Conservation (phyloP, 2,329 filamentous ascomycete genomes). For the Fusarium sublunatum region DNA sequence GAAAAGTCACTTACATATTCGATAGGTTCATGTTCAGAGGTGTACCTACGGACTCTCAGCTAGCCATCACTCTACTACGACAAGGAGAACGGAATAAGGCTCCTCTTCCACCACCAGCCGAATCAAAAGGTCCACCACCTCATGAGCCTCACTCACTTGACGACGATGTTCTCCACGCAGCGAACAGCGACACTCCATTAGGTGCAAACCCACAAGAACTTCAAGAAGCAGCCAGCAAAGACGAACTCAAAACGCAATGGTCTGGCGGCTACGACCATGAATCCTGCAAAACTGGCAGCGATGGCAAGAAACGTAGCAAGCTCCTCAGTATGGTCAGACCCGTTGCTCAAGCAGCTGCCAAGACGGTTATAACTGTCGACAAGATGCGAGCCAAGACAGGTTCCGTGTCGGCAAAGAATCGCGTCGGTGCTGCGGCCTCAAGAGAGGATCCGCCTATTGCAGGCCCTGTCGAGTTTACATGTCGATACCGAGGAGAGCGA, state of each 20-base stretch:
- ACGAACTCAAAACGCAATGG: constrained; percentile 49
- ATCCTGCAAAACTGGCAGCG: constrained; percentile 59
- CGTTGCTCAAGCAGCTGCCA: constrained; percentile 73
- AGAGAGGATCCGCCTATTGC: constrained; percentile 4
- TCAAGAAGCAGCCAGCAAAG: constrained; percentile 62
- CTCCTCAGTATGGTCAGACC: constrained; percentile 72
- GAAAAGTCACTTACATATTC: constrained; percentile 59
- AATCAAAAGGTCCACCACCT: background rate
- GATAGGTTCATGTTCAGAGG: constrained; percentile 78
- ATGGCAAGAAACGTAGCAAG: constrained; percentile 52
- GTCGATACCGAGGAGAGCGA: constrained; percentile 72
- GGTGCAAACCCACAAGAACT: constrained; percentile 63
- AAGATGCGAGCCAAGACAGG: constrained; percentile 71
- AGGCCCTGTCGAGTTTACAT: constrained; percentile 78
- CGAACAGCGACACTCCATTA: constrained; percentile 37
- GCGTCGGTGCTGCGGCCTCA: constrained; percentile 55
- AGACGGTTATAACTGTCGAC: constrained; percentile 76
- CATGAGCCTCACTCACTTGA: background rate
- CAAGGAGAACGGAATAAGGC: constrained; percentile 81
- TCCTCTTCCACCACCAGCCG: constrained; percentile 68
- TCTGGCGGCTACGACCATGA: constrained; percentile 54
- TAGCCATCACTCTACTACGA: constrained; percentile 79
- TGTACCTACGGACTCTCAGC: constrained; percentile 82
- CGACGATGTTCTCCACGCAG: constrained; percentile 54
- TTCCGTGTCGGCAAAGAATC: constrained; percentile 70